These are phyloP conservation scores for Arachnopeziza araneosa DNA, from an alignment of 2,329 filamentous ascomycete genomes.

Conservation along the genomic window DNA sequence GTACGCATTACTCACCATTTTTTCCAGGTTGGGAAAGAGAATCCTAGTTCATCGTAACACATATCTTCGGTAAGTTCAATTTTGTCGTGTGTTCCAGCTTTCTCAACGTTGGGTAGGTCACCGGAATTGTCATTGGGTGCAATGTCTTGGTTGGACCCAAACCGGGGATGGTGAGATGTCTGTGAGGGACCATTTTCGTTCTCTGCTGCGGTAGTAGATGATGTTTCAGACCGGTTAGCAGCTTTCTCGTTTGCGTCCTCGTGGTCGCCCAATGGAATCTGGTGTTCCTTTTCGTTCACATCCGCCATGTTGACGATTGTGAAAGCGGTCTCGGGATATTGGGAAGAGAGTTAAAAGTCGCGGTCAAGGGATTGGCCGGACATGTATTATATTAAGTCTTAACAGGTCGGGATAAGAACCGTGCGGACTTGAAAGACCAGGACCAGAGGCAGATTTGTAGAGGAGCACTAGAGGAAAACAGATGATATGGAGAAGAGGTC, in stretches of 20 bases:
- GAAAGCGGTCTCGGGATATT: not conserved
- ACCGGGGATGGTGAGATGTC: not conserved
- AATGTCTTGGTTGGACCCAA: not conserved
- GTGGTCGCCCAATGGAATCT: not conserved
- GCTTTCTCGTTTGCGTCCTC: not conserved
- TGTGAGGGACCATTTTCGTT: not conserved
- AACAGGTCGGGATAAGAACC: not conserved
- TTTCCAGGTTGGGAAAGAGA: slow-evolving; percentile 51
- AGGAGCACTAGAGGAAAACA: not conserved
- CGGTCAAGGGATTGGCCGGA: not conserved
- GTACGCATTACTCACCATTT: slow-evolving; percentile 49
- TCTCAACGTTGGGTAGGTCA: not conserved
- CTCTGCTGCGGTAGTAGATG: not conserved
- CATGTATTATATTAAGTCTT: not conserved
- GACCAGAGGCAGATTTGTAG: not conserved
- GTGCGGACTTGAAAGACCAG: not conserved
- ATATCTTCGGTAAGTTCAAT: slow-evolving; percentile 47
- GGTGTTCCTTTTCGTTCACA: not conserved
- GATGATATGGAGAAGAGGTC: not conserved
- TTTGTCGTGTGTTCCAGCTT: not conserved
- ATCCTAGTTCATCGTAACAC: slow-evolving; percentile 62
- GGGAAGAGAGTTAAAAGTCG: not conserved
- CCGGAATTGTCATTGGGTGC: not conserved
- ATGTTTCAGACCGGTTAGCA: not conserved
- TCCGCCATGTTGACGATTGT: not conserved